phyloP scores from a whole-genome alignment of 1,284 basidiomycete species.

The Pterula multifida region DNA sequence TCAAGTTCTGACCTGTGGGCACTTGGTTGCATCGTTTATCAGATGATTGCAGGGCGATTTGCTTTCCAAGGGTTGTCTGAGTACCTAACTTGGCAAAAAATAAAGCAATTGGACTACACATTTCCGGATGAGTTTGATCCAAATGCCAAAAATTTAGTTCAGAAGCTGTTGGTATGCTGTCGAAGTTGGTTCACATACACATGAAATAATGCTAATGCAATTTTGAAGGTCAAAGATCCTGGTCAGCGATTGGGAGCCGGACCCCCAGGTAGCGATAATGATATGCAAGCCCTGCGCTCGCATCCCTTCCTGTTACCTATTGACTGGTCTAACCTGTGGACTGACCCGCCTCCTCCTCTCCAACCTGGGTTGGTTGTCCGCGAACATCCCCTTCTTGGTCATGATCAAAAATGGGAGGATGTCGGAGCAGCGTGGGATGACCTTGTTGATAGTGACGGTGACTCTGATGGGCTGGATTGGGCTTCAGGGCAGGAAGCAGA shows the following conservation, averaged over 20 bases:
- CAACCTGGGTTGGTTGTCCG: conserved; percentile 43
- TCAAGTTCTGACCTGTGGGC: conserved; percentile 94
- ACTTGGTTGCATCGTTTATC: conserved; percentile 90
- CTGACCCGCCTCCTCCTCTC: conserved; percentile 42
- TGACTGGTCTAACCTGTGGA: conserved; percentile 72
- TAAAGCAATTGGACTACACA: conserved; percentile 62
- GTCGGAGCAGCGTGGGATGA: conserved; percentile 46
- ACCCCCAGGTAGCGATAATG: conserved; percentile 29
- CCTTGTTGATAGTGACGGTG: conserved; percentile 23
- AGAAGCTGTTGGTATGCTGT: conserved; percentile 44
- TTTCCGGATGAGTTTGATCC: conserved; percentile 66
- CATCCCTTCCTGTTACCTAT: conserved; percentile 71
- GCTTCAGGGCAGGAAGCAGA: conserved; percentile 31
- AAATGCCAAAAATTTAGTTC: conserved; percentile 56
- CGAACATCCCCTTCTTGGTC: conserved; percentile 20
- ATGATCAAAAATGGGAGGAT: conserved; percentile 32
- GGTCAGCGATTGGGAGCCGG: conserved; percentile 57
- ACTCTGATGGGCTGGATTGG: conserved; percentile 32
- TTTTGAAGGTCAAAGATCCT: conserved; percentile 56
- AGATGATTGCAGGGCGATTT: conserved; percentile 90
- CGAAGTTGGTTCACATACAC: conserved; percentile 5
- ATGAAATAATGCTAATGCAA: conserved; percentile 1
- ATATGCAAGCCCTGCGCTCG: conserved; percentile 48
- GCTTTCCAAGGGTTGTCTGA: conserved; percentile 85
- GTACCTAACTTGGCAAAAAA: conserved; percentile 74